A percentile compares a stretch with the other conserved stretches of the same genome.
Evolutionary conservation across 768 basidiomycete species (phyloP).

Genomic region (Candolleomyces efflorescens): DNA sequence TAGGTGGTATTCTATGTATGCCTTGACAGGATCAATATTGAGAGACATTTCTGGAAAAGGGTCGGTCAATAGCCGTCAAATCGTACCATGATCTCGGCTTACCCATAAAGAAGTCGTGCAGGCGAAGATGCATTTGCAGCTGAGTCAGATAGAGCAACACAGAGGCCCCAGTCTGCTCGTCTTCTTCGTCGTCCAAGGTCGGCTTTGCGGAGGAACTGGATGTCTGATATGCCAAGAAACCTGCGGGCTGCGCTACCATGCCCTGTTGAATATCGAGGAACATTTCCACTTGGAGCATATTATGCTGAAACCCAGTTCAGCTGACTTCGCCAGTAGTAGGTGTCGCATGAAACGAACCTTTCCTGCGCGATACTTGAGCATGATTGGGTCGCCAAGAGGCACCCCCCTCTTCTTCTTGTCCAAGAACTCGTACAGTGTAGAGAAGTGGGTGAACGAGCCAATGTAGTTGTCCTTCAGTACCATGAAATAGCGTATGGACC

Average conservation of each 20-base stretch:
- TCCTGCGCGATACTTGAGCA: slow-evolving; percentile 73
- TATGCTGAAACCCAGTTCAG: slow-evolving; percentile 46
- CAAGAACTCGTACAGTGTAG: slow-evolving; percentile 82
- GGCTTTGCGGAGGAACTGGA: not conserved
- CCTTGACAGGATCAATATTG: slow-evolving; percentile 60
- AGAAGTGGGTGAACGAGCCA: slow-evolving; percentile 90
- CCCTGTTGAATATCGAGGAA: slow-evolving; percentile 46
- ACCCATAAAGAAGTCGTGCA: slow-evolving; percentile 92
- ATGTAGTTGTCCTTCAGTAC: slow-evolving; percentile 91
- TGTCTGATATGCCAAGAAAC: slow-evolving; percentile 58
- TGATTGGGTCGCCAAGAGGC: slow-evolving; percentile 77
- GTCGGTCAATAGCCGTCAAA: not conserved
- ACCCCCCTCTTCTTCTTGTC: slow-evolving; percentile 55
- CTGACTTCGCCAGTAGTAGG: too few relatives aligned
- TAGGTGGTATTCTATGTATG: slow-evolving; percentile 45
- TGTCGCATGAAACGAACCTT: slow-evolving; percentile 45
- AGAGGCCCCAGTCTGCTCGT: slow-evolving; percentile 40
- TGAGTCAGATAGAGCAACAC: slow-evolving; percentile 58
- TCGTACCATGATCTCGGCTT: slow-evolving; percentile 1
- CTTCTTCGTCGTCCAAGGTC: slow-evolving; percentile 17
- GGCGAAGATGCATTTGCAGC: slow-evolving; percentile 69
- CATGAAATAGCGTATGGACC: slow-evolving; percentile 88
- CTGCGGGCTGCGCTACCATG: slow-evolving; percentile 60
- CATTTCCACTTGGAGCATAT: slow-evolving; percentile 76
- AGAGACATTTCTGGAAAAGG: slow-evolving; percentile 66